A percentile compares a stretch with the other conserved stretches of the same genome.
Conservation (phyloP, 371 early-diverging fungal species). For the Rhizopus microsporus region DNA sequence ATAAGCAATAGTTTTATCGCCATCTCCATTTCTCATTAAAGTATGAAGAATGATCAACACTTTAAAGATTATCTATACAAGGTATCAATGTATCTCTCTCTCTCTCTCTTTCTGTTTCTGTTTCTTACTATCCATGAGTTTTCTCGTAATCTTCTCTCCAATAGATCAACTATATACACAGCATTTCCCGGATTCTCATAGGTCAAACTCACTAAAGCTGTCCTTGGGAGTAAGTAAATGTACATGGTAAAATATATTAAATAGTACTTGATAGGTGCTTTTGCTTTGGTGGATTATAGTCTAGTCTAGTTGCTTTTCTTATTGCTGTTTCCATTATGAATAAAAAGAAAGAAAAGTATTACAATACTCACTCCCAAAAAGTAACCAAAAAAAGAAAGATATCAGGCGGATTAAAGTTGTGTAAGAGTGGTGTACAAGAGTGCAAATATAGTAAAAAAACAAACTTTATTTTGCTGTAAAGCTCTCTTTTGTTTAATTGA, state of each 20-base stretch:
- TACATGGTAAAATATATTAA: not conserved
- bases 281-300: slow-evolving; percentile 77
- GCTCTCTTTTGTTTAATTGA: too few relatives aligned
- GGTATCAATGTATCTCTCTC: slow-evolving; percentile 7
- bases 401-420: too few relatives aligned
- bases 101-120: slow-evolving; percentile 20
- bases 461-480: too few relatives aligned
- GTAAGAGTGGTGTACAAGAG: too few relatives aligned
- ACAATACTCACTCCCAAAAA: not conserved
- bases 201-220: slow-evolving; percentile 51
- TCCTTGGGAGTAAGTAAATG: not conserved
- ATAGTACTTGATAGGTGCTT: slow-evolving; percentile 83
- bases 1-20: slow-evolving; percentile 70
- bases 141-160: slow-evolving; percentile 67
- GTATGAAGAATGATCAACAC: slow-evolving; percentile 84
- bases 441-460: too few relatives aligned
- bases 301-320: slow-evolving; percentile 76
- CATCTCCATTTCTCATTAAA: slow-evolving; percentile 80
- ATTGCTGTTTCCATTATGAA: slow-evolving; percentile 73
- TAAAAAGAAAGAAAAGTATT: slow-evolving; percentile 6
- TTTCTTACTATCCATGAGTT: slow-evolving; percentile 78
- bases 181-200: slow-evolving; percentile 53
- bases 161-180: slow-evolving; percentile 57
- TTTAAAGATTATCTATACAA: slow-evolving; percentile 83
- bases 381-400: not conserved